Conservation (phyloP, 176 grass and related monocot genomes). For the Ampelocalamus luodianensis region DNA sequence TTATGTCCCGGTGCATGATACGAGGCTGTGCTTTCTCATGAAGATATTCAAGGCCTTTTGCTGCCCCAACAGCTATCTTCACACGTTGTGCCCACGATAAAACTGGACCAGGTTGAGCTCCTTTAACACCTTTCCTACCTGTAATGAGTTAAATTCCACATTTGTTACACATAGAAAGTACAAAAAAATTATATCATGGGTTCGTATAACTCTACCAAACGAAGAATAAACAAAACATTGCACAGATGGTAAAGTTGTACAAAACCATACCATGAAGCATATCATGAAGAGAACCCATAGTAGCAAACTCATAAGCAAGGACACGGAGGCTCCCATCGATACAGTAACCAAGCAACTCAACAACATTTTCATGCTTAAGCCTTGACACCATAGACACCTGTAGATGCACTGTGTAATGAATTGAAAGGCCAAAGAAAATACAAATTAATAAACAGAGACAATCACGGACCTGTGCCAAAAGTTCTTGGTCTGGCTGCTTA, state of each 20-base stretch:
- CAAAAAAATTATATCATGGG: background rate
- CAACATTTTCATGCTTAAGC: slow-evolving; percentile 83
- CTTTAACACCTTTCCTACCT: slow-evolving; percentile 88
- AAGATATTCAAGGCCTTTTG: slow-evolving; percentile 82
- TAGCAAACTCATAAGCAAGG: slow-evolving; percentile 80
- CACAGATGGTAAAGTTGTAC: slow-evolving; percentile 20
- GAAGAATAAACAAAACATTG: slow-evolving; percentile 21
- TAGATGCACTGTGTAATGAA: slow-evolving; percentile 31
- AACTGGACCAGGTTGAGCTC: slow-evolving; percentile 79
- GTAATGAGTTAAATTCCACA: slow-evolving; percentile 26
- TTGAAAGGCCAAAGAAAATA: background rate
- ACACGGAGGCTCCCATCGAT: slow-evolving; percentile 65
- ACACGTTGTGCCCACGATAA: slow-evolving; percentile 75
- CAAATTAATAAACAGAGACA: slow-evolving; percentile 21
- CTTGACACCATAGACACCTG: slow-evolving; percentile 79
- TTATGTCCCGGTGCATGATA: slow-evolving; percentile 83
- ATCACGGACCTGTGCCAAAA: slow-evolving; percentile 64
- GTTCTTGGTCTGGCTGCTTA: slow-evolving; percentile 93
- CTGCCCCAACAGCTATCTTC: slow-evolving; percentile 83
- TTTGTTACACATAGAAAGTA: background rate
- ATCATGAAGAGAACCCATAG: slow-evolving; percentile 86
- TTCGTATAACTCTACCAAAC: background rate
- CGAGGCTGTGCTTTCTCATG: slow-evolving; percentile 85
- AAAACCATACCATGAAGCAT: slow-evolving; percentile 77
- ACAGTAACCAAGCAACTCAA: slow-evolving; percentile 84